phyloP scores from a whole-genome alignment of 1,139 yeast species.

The Yamadazyma siamensis region DNA sequence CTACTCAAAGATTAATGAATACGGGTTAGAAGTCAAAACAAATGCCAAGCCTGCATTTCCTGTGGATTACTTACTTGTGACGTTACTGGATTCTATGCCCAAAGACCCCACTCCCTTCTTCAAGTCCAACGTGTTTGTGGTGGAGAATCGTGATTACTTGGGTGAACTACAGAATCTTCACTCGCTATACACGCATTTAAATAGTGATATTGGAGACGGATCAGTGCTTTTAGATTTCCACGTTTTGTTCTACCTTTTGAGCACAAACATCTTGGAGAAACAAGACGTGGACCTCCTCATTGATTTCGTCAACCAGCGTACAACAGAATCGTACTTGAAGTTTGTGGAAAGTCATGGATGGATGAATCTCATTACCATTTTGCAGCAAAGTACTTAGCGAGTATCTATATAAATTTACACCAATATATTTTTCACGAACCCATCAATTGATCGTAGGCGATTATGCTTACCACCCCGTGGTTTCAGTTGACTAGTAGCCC shows the following conservation, averaged over 20 bases:
- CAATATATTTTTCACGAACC: slow-evolving; percentile 1
- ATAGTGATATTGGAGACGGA: slow-evolving; percentile 39
- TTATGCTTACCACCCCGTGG: no score
- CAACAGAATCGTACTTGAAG: slow-evolving; percentile 45
- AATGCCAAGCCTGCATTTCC: slow-evolving; percentile 97
- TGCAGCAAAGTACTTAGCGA: slow-evolving; percentile 30
- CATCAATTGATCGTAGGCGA: no score
- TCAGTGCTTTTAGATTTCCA: slow-evolving; percentile 66
- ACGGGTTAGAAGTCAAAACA: slow-evolving; percentile 78
- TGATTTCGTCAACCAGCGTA: slow-evolving; percentile 35
- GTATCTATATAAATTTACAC: slow-evolving; percentile 3
- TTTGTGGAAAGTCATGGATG: slow-evolving; percentile 69
- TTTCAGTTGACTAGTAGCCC: no score
- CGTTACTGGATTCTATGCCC: slow-evolving; percentile 93
- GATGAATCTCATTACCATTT: slow-evolving; percentile 67
- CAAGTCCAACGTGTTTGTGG: slow-evolving; percentile 47
- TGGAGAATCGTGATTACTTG: slow-evolving; percentile 74
- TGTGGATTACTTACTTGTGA: slow-evolving; percentile 83
- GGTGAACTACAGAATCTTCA: slow-evolving; percentile 70
- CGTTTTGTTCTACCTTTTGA: slow-evolving; percentile 54
- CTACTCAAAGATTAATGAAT: slow-evolving; percentile 82
- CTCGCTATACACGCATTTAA: slow-evolving; percentile 41
- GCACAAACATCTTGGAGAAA: slow-evolving; percentile 49
- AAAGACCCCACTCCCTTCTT: slow-evolving; percentile 54
- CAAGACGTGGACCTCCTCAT: slow-evolving; percentile 50